Evolutionary conservation across 768 basidiomycete genomes (phyloP), one percentile per base, ranked within the genome.

Genomic region (Hemileccinum rubropunctum): DNA sequence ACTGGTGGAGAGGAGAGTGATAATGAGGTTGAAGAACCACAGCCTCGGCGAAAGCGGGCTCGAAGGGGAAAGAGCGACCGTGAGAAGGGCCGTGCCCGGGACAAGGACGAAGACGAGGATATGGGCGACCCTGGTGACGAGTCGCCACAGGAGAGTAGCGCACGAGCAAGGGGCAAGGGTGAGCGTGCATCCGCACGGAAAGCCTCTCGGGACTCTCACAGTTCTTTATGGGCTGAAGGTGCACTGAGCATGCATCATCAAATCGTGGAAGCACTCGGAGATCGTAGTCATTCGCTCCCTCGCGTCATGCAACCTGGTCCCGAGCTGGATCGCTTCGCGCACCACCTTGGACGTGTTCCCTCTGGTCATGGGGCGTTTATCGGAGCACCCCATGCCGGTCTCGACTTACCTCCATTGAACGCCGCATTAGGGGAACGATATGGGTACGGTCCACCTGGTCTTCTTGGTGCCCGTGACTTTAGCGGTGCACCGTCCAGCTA

Each of bases 381-480:
- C 37, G 67, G 50, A 37, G 64, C 72, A 2, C 66, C 62, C 38
- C 61, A 71, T 58, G 72, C 76, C 14, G 79, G 80, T 33, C 84
- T 84, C 55, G 83, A 86, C 48, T 69, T 88, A 32, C 85, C 87
- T 3, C 79, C 85, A 1, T 68, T 84, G 47, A 74, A 70, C 45
- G 71, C 75, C 33, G 72, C 75, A 26, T 56, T 76, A 26, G 63
- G 67, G 36, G 68, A 68, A 20, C 62, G 67, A 50, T 70, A 69
- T 37, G 73, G 70, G 50, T 67, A 77, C 49, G 66, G 71, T 54
- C 60, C 57, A 34, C 61, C 66, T 41, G 67, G 66, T 46, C 59
- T 71, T 47, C 58, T 69, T 34, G 56, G 62, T 49, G 51, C 53
- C 18, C 67, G 65, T 47, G 66, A 69, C 54, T 71, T 65, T 48